These are phyloP conservation scores for Cyclanthera cordifolia DNA, from an alignment of 306 rosid genomes.

Conservation along the genomic window DNA sequence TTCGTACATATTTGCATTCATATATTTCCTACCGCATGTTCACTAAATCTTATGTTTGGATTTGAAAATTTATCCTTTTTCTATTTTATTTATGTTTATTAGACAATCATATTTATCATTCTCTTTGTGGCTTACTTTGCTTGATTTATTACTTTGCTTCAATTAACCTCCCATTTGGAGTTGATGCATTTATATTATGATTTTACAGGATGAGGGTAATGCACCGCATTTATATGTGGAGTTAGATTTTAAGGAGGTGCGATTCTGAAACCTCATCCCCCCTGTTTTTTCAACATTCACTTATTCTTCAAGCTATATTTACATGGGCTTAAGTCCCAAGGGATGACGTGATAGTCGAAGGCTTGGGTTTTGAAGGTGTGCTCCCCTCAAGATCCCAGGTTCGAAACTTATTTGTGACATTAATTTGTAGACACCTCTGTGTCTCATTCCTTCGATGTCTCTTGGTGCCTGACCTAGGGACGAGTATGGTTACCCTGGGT, in stretches of 20 bases:
- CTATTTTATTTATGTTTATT: neutral
- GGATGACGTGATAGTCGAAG: too few relatives aligned
- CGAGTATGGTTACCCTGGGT: too few relatives aligned
- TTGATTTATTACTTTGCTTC: neutral
- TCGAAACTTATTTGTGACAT: too few relatives aligned
- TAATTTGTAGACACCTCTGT: too few relatives aligned
- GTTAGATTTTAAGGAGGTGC: slow-evolving; percentile 89
- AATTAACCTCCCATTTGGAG: neutral
- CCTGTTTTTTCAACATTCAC: slow-evolving; percentile 13
- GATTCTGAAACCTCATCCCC: slow-evolving; percentile 15
- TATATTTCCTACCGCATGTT: neutral
- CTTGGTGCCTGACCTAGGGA: too few relatives aligned
- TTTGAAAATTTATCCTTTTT: neutral
- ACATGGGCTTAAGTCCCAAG: neutral
- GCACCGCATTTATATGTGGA: slow-evolving; percentile 78
- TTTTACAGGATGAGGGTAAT: slow-evolving; percentile 68
- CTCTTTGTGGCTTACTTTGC: neutral
- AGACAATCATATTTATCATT: neutral
- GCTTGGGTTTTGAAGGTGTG: too few relatives aligned
- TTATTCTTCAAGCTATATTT: neutral
- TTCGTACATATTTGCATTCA: slow-evolving; percentile 4
- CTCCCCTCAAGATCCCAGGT: too few relatives aligned
- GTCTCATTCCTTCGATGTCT: too few relatives aligned
- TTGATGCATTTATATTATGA: slow-evolving; percentile 14
- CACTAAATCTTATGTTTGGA: neutral